Evolutionary conservation across 2,329 filamentous ascomycete species (phyloP), one percentile per base, ranked within the genome.

Genomic region (Aspergillus novoparasiticus): DNA sequence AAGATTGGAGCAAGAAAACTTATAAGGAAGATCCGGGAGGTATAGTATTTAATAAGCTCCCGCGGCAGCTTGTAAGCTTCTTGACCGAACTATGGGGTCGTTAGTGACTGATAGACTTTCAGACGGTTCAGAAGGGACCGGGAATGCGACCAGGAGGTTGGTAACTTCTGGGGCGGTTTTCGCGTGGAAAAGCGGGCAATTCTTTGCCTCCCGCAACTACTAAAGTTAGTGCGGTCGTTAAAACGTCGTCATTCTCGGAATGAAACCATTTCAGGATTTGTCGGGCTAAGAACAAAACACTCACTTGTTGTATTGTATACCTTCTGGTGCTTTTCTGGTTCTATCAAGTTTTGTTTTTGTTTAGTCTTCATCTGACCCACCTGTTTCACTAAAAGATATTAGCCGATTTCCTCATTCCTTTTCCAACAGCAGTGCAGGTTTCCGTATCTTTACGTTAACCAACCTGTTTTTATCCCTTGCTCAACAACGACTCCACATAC

Each of bases 161-260:
- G 70, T 71, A 73, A 64, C 68, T 71, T 69, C 63, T 68, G 70
- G 70, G 70, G 69, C 66, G 50, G 43, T 57, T 64, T 69, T 68
- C 64, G 70, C 65, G 67, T 72, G 64, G 59, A 67, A 66, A 66
- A 63, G 62, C 62, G 65, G 65, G 63, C 60, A 62, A 64, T 60
- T 63, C 59, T 63, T 66, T 67, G 61, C 61, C 64, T 61, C 65
- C 64, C 60, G 63, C 58, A 62, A 66, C 43, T 62, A 58, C 63
- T 66, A 66, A 68, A 66, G 26, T 67, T 69, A 67, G 66, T 64
- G 67, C 63, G 56, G 46, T 34, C 54, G 41, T 61, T 55, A 55
- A 51, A 51, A 55, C 62, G 56, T 61, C 48, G 48, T 32, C n/a
- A 32, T 26, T 50, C 23, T 50, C 55, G 60, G 60, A 54, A 63